Conservation (phyloP, 106 monocot genomes). For the Platanthera zijinensis region DNA sequence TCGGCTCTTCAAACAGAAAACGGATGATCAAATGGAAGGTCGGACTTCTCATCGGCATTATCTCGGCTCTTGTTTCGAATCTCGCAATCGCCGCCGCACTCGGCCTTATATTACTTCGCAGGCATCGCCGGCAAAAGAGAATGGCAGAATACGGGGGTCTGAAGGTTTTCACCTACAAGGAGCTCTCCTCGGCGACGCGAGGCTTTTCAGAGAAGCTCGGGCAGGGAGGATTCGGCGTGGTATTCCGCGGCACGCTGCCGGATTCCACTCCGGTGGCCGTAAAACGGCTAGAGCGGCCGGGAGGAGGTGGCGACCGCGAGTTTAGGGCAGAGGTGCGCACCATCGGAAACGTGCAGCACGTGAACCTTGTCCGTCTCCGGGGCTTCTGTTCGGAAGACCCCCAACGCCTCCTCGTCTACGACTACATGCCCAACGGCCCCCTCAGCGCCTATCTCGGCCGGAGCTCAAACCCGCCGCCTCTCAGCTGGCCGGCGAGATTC, state of each 20-base stretch:
- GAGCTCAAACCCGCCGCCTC: neutral
- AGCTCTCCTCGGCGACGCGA: slow-evolving; percentile 33
- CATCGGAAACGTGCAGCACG: slow-evolving; percentile 54
- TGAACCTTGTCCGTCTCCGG: slow-evolving; percentile 52
- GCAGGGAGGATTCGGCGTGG: slow-evolving; percentile 52
- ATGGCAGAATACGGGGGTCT: slow-evolving; percentile 4
- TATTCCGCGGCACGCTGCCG: slow-evolving; percentile 38
- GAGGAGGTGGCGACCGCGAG: slow-evolving; percentile 42
- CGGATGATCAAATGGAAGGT: slow-evolving; percentile 5
- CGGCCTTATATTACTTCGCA: neutral
- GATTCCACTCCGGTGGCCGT: slow-evolving; percentile 35
- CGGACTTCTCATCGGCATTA: neutral
- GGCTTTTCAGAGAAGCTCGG: slow-evolving; percentile 51
- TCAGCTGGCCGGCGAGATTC: slow-evolving; percentile 33
- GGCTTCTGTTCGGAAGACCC: slow-evolving; percentile 55
- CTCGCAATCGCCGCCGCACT: neutral
- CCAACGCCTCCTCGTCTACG: slow-evolving; percentile 52
- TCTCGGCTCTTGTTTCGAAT: slow-evolving; percentile 6
- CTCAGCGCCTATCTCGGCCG: slow-evolving; percentile 39
- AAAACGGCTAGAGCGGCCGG: slow-evolving; percentile 50
- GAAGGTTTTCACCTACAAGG: slow-evolving; percentile 42
- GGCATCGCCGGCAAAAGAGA: neutral
- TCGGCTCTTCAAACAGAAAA: neutral
- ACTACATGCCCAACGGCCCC: slow-evolving; percentile 48
- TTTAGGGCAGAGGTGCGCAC: slow-evolving; percentile 57